Conservation (phyloP, 2,329 filamentous ascomycete species). For the Cladosporium sp. region DNA sequence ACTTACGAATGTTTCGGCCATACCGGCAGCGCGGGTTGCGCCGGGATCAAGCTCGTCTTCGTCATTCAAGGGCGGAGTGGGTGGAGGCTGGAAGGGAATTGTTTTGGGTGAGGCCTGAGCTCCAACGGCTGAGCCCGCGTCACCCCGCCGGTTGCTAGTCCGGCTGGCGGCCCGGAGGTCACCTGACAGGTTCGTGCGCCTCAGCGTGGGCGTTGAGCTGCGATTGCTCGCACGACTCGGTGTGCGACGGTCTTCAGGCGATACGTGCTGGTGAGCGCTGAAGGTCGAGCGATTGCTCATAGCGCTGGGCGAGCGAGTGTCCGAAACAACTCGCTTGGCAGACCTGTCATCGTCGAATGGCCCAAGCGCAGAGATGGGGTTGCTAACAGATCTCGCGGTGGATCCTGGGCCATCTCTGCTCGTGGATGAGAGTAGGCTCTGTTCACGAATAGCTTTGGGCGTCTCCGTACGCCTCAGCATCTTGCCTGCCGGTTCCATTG, state of each 20-base stretch:
- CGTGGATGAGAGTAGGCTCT: constrained; percentile 14
- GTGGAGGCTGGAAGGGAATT: constrained; percentile 39
- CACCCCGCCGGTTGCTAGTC: constrained; percentile 41
- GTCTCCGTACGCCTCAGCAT: constrained; percentile 38
- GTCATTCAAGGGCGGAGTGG: constrained; percentile 53
- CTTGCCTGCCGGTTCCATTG: constrained; percentile 27
- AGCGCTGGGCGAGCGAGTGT: constrained; percentile 37
- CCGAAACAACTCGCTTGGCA: constrained; percentile 23
- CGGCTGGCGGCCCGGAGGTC: constrained; percentile 68
- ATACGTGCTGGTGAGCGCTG: constrained; percentile 37
- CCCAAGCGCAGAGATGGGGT: constrained; percentile 36
- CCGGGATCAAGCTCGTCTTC: constrained; percentile 82
- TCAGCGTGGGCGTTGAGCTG: constrained; percentile 63
- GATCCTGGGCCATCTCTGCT: constrained; percentile 4
- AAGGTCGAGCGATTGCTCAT: constrained; percentile 42
- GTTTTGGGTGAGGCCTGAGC: constrained; percentile 33
- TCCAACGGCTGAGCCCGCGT: constrained; percentile 38
- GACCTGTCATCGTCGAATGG: constrained; percentile 43
- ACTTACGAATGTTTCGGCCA: constrained; percentile 94
- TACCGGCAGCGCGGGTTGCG: constrained; percentile 76
- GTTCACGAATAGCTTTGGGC: constrained; percentile 38
- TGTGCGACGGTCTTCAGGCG: constrained; percentile 51
- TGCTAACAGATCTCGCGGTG: constrained; percentile 18
- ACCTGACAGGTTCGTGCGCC: constrained; percentile 67
- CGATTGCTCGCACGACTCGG: constrained; percentile 57